Percentiles rank a stretch among this genome's conserved stretches.
phyloP scores from a whole-genome alignment of 2,329 filamentous ascomycete genomes.

The Aspergillus fumigatiaffinis region DNA sequence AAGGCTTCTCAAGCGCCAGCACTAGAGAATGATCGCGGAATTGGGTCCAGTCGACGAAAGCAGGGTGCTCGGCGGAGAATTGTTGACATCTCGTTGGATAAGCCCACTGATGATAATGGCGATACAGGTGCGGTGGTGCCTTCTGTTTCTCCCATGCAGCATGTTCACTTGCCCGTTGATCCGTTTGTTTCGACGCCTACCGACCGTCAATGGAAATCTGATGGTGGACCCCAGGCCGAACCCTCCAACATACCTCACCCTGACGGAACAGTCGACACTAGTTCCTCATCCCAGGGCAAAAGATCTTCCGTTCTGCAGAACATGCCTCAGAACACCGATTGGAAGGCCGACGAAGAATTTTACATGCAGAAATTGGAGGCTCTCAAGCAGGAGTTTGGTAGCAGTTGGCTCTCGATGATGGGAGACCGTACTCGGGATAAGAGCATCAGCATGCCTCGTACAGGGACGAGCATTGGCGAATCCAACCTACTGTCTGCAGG shows the following conservation, averaged over 20 bases:
- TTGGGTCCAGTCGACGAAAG: constrained; percentile 38
- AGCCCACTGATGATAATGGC: constrained; percentile 31
- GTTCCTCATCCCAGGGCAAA: constrained; percentile 11
- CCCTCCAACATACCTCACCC: constrained; percentile 21
- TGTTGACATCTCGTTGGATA: constrained; percentile 52
- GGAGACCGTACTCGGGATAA: constrained; percentile 66
- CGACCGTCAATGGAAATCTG: constrained; percentile 29
- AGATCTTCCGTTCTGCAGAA: constrained; percentile 20
- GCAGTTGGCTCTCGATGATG: constrained; percentile 79
- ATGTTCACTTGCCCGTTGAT: constrained; percentile 26
- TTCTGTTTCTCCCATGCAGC: constrained; percentile 27
- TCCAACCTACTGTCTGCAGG: constrained; percentile 29
- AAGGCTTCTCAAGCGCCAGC: constrained; percentile 7
- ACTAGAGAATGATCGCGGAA: constrained; percentile 22
- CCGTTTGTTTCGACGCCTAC: constrained; percentile 20
- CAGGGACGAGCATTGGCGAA: constrained; percentile 30
- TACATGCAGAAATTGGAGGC: constrained; percentile 88
- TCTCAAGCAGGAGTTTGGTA: constrained; percentile 78
- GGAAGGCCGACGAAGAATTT: constrained; percentile 60
- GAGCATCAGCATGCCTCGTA: constrained; percentile 25
- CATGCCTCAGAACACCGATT: constrained; percentile 26
- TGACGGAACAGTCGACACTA: constrained; percentile 13
- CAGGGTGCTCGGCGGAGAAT: constrained; percentile 55
- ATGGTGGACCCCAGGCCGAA: constrained; percentile 27
- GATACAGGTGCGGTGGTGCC: constrained; percentile 25